phyloP scores from a whole-genome alignment of 106 monocot genomes.

The Vanilla planifolia region DNA sequence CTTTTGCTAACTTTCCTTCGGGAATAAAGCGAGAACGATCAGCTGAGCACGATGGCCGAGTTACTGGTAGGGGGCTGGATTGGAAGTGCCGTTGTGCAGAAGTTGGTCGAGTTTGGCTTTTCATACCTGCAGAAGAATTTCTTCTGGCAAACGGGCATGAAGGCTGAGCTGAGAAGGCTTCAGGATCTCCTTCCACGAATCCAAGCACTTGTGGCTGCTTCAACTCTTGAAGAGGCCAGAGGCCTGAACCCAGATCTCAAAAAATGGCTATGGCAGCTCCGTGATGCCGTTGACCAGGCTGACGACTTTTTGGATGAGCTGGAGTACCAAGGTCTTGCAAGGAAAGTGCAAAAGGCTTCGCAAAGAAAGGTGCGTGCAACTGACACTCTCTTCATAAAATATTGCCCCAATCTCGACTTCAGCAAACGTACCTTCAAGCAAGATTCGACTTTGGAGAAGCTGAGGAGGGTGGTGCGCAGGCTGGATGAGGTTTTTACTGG shows the following conservation, averaged over 20 bases:
- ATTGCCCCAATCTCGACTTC: neutral
- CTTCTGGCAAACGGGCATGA: conserved; percentile 1
- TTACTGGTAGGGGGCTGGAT: conserved; percentile 1
- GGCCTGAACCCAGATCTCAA: conserved; percentile 7
- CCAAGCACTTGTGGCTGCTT: conserved; percentile 10
- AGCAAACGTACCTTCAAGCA: neutral
- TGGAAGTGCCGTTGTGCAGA: neutral
- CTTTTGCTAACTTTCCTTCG: too few species aligned
- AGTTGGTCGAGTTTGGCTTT: neutral
- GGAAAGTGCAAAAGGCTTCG: neutral
- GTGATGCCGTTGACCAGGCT: conserved; percentile 19
- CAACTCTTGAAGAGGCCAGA: neutral
- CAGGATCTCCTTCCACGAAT: conserved; percentile 16
- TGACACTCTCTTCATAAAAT: neutral
- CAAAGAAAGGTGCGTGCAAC: neutral
- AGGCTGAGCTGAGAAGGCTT: conserved; percentile 7
- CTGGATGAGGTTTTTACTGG: conserved; percentile 4
- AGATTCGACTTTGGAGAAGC: conserved; percentile 7
- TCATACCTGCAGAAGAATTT: neutral
- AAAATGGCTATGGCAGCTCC: conserved; percentile 18
- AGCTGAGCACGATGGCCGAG: neutral
- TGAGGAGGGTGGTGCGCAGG: conserved; percentile 7
- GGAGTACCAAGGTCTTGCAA: conserved; percentile 17
- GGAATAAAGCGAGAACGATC: neutral
- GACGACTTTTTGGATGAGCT: conserved; percentile 23